Conservation (phyloP, 2,329 filamentous ascomycete genomes). For the Talaromyces sp. region DNA sequence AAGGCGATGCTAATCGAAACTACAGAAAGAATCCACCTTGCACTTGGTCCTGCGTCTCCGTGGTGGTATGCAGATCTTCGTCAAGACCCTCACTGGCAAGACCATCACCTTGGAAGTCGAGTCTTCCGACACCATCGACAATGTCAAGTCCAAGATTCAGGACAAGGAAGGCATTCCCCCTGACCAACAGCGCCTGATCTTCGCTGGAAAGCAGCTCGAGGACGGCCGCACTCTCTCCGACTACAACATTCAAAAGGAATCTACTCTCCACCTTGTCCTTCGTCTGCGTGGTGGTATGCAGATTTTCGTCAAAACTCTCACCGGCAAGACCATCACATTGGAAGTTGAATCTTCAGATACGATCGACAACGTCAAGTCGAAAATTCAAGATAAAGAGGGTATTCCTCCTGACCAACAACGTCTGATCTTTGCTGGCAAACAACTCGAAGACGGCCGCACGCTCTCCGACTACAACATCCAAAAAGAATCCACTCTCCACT, state of each 20-base stretch:
- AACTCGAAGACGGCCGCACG: slow-evolving; percentile 11
- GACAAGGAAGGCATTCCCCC: slow-evolving; percentile 97
- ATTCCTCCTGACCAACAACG: slow-evolving; percentile 68
- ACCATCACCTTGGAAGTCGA: slow-evolving; percentile 61
- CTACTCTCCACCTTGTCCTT: slow-evolving; percentile 77
- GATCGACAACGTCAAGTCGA: slow-evolving; percentile 89
- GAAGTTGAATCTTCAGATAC: slow-evolving; percentile 87
- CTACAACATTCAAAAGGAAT: slow-evolving; percentile 96
- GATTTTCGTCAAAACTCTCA: slow-evolving; percentile 54
- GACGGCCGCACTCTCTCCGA: slow-evolving; percentile 85
- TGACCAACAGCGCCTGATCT: slow-evolving; percentile 93
- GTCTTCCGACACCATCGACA: slow-evolving; percentile 12
- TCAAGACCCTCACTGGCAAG: slow-evolving; percentile 96
- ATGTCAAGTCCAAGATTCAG: slow-evolving; percentile 43
- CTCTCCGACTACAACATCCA: slow-evolving; percentile 98
- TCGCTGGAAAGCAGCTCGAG: slow-evolving; percentile 93
- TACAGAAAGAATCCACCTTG: slow-evolving; percentile 58
- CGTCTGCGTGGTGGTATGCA: slow-evolving; percentile 77
- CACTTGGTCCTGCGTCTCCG: slow-evolving; percentile 70
- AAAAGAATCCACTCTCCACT: slow-evolving; percentile 76
- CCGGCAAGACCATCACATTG: slow-evolving; percentile 88
- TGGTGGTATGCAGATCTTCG: slow-evolving; percentile 60
- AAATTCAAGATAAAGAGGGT: slow-evolving; percentile 77
- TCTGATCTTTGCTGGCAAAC: slow-evolving; percentile 12
- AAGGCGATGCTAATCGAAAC: not conserved